These are phyloP conservation scores for Pseudogymnoascus sp. DNA, from an alignment of 2,329 filamentous ascomycete species.

Conservation along the genomic window DNA sequence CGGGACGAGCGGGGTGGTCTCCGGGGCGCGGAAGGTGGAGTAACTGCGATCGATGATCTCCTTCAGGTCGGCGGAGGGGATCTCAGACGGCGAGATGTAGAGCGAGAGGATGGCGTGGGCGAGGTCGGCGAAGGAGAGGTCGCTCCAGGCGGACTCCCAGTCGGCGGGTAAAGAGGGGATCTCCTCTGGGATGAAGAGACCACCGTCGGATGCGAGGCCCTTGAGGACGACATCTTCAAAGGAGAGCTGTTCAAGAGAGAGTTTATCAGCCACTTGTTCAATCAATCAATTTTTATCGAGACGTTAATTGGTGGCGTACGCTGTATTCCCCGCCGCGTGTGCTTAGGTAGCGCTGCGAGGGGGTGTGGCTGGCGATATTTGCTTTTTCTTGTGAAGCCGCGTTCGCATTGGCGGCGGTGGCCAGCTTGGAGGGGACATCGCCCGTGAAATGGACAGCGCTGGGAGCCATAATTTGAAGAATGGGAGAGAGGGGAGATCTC, in stretches of 20 bases:
- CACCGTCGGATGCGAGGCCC: slow-evolving; percentile 78
- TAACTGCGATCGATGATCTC: slow-evolving; percentile 81
- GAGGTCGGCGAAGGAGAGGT: slow-evolving; percentile 73
- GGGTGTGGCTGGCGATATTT: slow-evolving; percentile 30
- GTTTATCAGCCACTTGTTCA: slow-evolving; percentile 15
- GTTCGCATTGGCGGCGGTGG: not conserved
- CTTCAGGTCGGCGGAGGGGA: slow-evolving; percentile 72
- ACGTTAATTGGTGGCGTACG: slow-evolving; percentile 36
- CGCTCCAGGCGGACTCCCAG: slow-evolving; percentile 67
- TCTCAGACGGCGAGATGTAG: slow-evolving; percentile 79
- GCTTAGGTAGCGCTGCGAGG: slow-evolving; percentile 56
- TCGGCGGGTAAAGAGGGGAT: slow-evolving; percentile 60
- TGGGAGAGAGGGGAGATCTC: not conserved
- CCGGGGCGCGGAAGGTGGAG: slow-evolving; percentile 73
- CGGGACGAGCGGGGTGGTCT: slow-evolving; percentile 74
- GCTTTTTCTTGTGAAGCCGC: slow-evolving; percentile 5
- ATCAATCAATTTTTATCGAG: slow-evolving; percentile 7
- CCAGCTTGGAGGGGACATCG: not conserved
- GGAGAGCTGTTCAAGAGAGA: slow-evolving; percentile 54
- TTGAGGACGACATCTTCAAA: slow-evolving; percentile 91
- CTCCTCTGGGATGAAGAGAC: slow-evolving; percentile 81
- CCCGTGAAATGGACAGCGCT: not conserved
- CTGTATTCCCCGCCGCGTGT: slow-evolving; percentile 58
- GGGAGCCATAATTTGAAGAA: slow-evolving; percentile 2
- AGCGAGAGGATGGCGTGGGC: slow-evolving; percentile 80